A percentile compares a stretch with the other conserved stretches of the same genome.
Conservation (phyloP, 805 yeast genomes). For the Priceomyces fermenticarens region DNA sequence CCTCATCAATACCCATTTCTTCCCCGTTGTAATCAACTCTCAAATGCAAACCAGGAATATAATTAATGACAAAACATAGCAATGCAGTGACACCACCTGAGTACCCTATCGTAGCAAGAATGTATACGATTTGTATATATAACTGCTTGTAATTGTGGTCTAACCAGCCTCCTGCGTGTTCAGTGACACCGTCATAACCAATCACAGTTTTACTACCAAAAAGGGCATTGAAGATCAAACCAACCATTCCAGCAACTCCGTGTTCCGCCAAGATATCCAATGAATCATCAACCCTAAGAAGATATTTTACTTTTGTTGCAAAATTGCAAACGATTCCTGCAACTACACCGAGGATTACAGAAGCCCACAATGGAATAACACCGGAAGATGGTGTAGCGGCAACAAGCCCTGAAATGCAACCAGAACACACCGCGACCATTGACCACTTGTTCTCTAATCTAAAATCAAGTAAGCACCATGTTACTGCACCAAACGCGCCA, state of each 20-base stretch:
- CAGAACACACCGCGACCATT: conserved; percentile 92
- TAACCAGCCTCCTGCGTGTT: conserved; percentile 89
- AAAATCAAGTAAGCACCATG: conserved; percentile 91
- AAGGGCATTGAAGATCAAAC: conserved; percentile 82
- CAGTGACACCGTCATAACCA: conserved; percentile 85
- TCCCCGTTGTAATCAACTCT: conserved; percentile 85
- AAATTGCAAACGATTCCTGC: conserved; percentile 87
- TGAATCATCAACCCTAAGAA: conserved; percentile 83
- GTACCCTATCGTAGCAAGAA: conserved; percentile 72
- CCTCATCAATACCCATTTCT: conserved; percentile 89
- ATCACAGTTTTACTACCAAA: conserved; percentile 86
- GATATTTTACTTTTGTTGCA: conserved; percentile 80
- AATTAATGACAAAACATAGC: conserved; percentile 69
- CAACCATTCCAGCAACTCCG: conserved; percentile 93
- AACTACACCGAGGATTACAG: conserved; percentile 76
- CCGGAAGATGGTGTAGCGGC: conserved; percentile 98
- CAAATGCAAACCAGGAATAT: conserved; percentile 77
- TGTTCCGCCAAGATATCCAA: conserved; percentile 97
- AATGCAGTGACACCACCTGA: conserved; percentile 73
- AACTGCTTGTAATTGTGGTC: conserved; percentile 87
- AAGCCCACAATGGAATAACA: conserved; percentile 85
- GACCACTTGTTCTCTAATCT: conserved; percentile 89
- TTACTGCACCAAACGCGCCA: conserved; percentile 85
- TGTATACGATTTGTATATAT: conserved; percentile 84
- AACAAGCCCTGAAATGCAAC: conserved; percentile 91